Base-by-base conservation (phyloP, 75 land plant species). In the Pinus albicaulis region DNA sequence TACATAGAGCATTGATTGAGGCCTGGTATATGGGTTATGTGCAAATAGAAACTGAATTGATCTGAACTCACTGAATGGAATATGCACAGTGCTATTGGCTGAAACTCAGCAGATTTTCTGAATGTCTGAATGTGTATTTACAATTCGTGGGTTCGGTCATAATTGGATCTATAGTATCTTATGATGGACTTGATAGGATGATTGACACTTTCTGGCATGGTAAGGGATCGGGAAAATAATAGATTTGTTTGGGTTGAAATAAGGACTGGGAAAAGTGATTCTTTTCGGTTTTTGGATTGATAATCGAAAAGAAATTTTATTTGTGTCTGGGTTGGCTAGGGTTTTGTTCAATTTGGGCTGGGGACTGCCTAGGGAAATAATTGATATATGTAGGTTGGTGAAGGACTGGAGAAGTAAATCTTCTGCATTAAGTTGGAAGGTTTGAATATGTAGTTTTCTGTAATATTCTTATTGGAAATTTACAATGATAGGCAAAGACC, bases 91-190 rank as follows among this genome's bases (percentile, higher is more conserved):
- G 36, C 31, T 25, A 63, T 28, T 1, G 53, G 11, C 13, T 10
- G 53, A 48, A 48, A 63, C 13, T 56, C 75, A 71, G 19, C 66
- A 70, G 41, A 76, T 69, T 12, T 13, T 65, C 74, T 44, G 20
- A 13, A 24, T 73, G 22, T 65, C 74, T 44, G 20, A 13, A 24
- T 73, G 75, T 44, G 53, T 19, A 73, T 48, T 48, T 48, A 48
- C 53, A 10, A 10, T 48, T 10, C 11, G 11, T 48, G 53, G 53
- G 1, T 48, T 48, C 53, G 11, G 12, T 48, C 53, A 11, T 48
- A 48, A 48, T 48, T 48, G 53, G 53, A 48, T 10, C 53, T 48
- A 8, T 48, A 2, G 11, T 48, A 48, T 48, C 53, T 48, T 48
- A 48, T 10, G 12, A 48, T 48, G 11, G 53, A 48, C 12, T 48